Evolutionary conservation across 2,329 filamentous ascomycete species (phyloP), one percentile per base, ranked within the genome.

Genomic region (Exophiala sp.): DNA sequence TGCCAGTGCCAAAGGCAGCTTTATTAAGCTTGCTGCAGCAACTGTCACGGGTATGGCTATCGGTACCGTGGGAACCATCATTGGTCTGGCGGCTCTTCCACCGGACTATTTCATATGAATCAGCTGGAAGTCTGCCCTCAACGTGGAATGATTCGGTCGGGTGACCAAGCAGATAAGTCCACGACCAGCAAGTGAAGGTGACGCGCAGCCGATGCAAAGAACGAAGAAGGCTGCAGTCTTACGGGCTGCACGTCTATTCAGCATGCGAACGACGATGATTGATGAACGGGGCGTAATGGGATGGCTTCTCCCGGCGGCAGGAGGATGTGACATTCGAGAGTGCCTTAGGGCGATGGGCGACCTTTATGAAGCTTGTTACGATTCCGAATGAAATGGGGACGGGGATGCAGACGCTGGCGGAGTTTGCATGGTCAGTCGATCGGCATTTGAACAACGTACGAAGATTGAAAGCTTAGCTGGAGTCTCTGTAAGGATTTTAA

Each of bases 31-130:
- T 58, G 68, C 67, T 23, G 64, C 66, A 16, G 67, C 66, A 22
- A 69, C 70, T 21, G 49, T 68, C 2, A 53, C 68, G 3, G 69
- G 70, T 19, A 68, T 68, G 29, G 50, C 71, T 13, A 62, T 70
- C 37, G 71, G 71, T 42, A 66, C 69, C 4, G 60, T 73, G 27
- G 66, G 69, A 18, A 68, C 68, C 13, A 63, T 73, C 34, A 63
- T 66, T 35, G 59, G 66, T 14, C 62, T 73, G 38, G 68, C 69
- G 10, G 63, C 69, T 19, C 62, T 73, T 11, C 71, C 71, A 7
- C 60, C 65, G 4, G 68, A 71, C 44, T 73, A 66, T 56, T 73
- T 73, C 57, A 57, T 62, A 32, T 70, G 47, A 55, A 14, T 32
- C 4, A 41, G n/a, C n/a, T n/a, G n/a, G n/a, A n/a, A n/a, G n/a